Evolutionary conservation across 208 protist species (phyloP).

Genomic region (Trichomonas tenax): DNA sequence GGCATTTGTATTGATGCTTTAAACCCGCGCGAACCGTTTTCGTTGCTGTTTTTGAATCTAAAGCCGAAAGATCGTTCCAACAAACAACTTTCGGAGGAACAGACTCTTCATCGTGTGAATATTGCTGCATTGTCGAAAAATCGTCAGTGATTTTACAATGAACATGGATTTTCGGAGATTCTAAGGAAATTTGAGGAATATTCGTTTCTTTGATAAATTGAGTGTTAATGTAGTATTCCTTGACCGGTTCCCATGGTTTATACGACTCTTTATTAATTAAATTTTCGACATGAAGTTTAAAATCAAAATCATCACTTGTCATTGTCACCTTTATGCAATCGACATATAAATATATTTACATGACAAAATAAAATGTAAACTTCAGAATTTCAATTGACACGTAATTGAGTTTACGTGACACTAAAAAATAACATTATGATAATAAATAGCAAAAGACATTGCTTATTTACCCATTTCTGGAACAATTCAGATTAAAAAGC

Average conservation of each 20-base stretch:
- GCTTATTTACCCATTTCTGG: too few relatives aligned
- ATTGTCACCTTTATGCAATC: too few relatives aligned
- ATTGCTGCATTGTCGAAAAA: neutral
- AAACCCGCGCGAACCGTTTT: neutral
- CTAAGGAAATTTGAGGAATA: neutral
- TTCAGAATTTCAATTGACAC: too few relatives aligned
- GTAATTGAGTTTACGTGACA: too few relatives aligned
- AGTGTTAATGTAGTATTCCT: neutral
- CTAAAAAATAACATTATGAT: too few relatives aligned
- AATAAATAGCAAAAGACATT: too few relatives aligned
- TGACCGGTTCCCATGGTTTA: neutral
- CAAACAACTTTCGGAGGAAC: neutral
- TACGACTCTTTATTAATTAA: neutral
- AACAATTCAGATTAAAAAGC: too few relatives aligned
- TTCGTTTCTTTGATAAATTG: neutral
- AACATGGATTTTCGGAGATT: neutral
- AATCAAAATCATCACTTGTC: too few relatives aligned
- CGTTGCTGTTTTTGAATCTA: neutral
- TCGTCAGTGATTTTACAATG: neutral
- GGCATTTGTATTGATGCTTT: neutral
- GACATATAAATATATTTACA: too few relatives aligned
- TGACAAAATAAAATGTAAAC: too few relatives aligned
- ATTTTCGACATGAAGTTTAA: neutral
- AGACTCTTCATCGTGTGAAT: neutral
- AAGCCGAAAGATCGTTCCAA: neutral